Conservation (phyloP, 2,329 filamentous ascomycete genomes). For the Cytospora leucostoma region DNA sequence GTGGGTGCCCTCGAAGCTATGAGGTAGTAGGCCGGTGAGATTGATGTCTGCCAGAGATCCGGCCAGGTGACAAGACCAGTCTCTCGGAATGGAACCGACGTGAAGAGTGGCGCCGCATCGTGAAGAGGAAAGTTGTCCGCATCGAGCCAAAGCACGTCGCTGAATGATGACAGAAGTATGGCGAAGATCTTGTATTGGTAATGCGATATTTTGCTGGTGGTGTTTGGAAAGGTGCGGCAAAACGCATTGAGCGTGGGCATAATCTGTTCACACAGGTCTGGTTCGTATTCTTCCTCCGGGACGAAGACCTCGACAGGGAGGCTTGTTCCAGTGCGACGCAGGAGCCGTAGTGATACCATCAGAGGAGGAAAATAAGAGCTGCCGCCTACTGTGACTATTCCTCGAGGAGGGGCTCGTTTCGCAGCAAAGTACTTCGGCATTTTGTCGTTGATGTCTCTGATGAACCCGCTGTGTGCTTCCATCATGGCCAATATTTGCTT, state of each 20-base stretch:
- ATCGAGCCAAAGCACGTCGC: conserved; percentile 60
- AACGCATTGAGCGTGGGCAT: conserved; percentile 35
- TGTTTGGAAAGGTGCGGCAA: conserved; percentile 36
- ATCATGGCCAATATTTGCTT: conserved; percentile 4
- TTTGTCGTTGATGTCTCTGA: neutral
- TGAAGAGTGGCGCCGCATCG: conserved; percentile 45
- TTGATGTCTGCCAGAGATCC: conserved; percentile 51
- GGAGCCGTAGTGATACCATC: conserved; percentile 51
- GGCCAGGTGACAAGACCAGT: conserved; percentile 59
- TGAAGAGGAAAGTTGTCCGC: conserved; percentile 53
- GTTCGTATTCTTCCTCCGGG: conserved; percentile 34
- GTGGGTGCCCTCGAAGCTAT: conserved; percentile 37
- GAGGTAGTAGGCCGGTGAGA: conserved; percentile 46
- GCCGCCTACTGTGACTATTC: conserved; percentile 9
- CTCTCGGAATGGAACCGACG: conserved; percentile 49
- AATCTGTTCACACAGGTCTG: conserved; percentile 34
- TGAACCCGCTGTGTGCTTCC: conserved; percentile 3
- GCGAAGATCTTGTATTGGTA: conserved; percentile 60
- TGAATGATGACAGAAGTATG: conserved; percentile 59
- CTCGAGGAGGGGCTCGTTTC: neutral
- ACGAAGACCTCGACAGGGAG: conserved; percentile 47
- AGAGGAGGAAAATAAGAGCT: neutral
- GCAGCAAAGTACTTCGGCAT: neutral
- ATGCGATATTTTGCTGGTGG: conserved; percentile 35
- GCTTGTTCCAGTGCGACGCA: conserved; percentile 50